Evolutionary conservation across 345 rosid genomes (phyloP), one percentile per base, ranked within the genome.

Genomic region (Corymbia maculata): DNA sequence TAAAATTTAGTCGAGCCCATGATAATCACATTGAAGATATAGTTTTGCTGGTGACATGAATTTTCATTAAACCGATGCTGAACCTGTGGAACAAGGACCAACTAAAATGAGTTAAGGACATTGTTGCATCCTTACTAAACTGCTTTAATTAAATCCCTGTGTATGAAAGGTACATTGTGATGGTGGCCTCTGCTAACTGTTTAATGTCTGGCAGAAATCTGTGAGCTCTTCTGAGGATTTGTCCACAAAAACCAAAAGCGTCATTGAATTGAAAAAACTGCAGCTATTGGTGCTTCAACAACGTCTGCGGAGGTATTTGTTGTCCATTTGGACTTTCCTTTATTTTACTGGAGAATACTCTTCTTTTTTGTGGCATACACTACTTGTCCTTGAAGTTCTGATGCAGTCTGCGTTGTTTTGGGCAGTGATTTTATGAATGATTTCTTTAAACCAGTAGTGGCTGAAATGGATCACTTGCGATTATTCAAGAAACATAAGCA

Each of bases 251-350:
- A 97, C 99, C 90, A 97, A 93, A 92, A 96, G 97, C 89, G 98
- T 97, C 87, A 97, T 97, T 79, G 99, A 95, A 92, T 89, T 97
- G 93, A 97, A 97, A 91, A 97, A 96, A 92, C 98, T 97, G 86
- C 98, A 97, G 91, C 89, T 97, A 61, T 89, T 95, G 89, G 95
- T 87, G 49, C 97, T 96, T 88, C 99, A 97, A 92, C 94, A 95
- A 51, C 98, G 98, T 80, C 91, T 97, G 8, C 89, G 97, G 92
- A 93, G 96, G 99, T 97, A 90, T 90, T 59, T 91, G 61, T n/a
- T 88, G 79, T 64, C 55, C 87, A 21, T 66, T 17, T 6, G 26
- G 51, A 52, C 47, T 52, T 45, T 87, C 10, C 55, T 45, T 66
- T 51, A 36, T 87, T 30, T 75, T 42, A 10, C 22, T 42, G 16